A percentile compares a stretch with the other conserved stretches of the same genome.
Conservation (phyloP, 345 rosid genomes). For the Gossypium anomalum region DNA sequence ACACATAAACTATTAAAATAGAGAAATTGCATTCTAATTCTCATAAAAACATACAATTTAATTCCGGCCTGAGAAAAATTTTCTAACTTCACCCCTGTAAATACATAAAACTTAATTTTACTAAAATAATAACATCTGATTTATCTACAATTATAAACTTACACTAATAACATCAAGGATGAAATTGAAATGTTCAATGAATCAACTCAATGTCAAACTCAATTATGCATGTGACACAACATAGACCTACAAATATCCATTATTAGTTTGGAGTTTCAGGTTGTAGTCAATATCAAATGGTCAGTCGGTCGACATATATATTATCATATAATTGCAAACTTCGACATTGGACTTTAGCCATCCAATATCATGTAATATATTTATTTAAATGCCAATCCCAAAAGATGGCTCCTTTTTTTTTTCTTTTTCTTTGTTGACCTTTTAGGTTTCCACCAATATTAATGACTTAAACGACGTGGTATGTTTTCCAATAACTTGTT, state of each 20-base stretch:
- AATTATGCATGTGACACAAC: too few species aligned
- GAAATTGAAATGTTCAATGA: too few species aligned
- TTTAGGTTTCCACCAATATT: neutral
- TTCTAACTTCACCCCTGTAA: too few species aligned
- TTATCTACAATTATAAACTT: too few species aligned
- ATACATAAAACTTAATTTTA: too few species aligned
- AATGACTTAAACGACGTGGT: neutral
- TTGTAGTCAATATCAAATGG: neutral
- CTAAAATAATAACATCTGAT: too few species aligned
- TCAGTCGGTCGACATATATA: neutral
- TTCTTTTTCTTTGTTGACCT: neutral
- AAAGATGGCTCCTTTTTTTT: too few species aligned
- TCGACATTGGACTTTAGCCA: neutral
- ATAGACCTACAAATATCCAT: neutral
- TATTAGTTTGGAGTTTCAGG: neutral
- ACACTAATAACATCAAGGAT: too few species aligned
- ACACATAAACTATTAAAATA: too few species aligned
- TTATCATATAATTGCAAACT: neutral
- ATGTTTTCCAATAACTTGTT: neutral
- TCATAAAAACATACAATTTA: too few species aligned
- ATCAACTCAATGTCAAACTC: too few species aligned
- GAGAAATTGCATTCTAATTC: too few species aligned
- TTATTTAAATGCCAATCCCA: neutral
- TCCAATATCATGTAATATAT: neutral
- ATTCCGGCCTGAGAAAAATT: accelerated